phyloP scores from a whole-genome alignment of 2,329 filamentous ascomycete species.

The Macroventuria anomochaeta region DNA sequence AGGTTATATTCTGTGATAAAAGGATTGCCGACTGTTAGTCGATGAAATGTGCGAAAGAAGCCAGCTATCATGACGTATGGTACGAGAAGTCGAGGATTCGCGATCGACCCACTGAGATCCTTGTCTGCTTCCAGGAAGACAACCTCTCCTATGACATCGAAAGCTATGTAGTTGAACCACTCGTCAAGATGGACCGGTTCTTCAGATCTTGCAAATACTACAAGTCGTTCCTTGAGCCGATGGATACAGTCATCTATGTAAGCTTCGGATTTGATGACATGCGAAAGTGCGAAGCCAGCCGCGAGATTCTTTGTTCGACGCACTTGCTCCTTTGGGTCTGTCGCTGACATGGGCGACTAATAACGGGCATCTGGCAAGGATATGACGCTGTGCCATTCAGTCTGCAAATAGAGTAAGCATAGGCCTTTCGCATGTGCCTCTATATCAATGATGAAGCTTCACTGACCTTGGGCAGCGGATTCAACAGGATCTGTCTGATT shows the following conservation, averaged over 20 bases:
- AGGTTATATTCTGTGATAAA: constrained; percentile 47
- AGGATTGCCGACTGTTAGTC: constrained; percentile 20
- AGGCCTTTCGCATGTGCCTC: too few relatives aligned
- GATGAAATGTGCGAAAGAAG: constrained; percentile 41
- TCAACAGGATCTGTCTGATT: constrained; percentile 47
- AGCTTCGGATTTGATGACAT: constrained; percentile 24
- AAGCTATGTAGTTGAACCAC: constrained; percentile 41
- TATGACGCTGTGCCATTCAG: constrained; percentile 46
- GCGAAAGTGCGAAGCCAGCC: constrained; percentile 35
- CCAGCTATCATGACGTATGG: constrained; percentile 22
- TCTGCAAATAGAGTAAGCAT: too few relatives aligned
- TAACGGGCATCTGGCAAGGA: constrained; percentile 52
- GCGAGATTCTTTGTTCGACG: constrained; percentile 20
- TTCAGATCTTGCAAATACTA: constrained; percentile 18
- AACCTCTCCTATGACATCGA: constrained; percentile 50
- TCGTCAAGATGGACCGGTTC: constrained; percentile 49
- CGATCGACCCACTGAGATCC: constrained; percentile 49
- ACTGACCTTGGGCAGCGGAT: constrained; percentile 44
- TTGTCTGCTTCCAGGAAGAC: constrained; percentile 34
- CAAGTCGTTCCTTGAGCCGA: constrained; percentile 27
- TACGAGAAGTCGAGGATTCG: constrained; percentile 27
- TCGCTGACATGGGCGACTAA: constrained; percentile 50
- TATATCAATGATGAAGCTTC: too few relatives aligned
- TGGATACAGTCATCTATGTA: constrained; percentile 25
- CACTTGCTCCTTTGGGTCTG: constrained; percentile 47